Percentiles rank a stretch among this genome's conserved stretches.
These are phyloP conservation scores for Didymella lethalis DNA, from an alignment of 2,329 filamentous ascomycete species.

Conservation along the genomic window DNA sequence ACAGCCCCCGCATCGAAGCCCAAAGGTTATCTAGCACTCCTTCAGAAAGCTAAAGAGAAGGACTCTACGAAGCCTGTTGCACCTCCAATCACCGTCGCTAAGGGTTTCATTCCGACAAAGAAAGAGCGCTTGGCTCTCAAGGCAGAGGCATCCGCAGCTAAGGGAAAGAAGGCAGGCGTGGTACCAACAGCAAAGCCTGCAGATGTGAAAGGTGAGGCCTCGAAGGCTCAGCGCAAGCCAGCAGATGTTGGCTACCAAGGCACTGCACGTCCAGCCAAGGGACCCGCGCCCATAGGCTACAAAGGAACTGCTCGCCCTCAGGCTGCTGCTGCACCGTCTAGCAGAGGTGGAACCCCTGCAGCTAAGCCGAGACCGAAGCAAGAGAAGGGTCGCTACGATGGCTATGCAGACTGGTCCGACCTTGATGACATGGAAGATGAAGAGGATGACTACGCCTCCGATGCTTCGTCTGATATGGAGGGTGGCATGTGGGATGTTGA, in stretches of 20 bases:
- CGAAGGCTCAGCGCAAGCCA: constrained; percentile 49
- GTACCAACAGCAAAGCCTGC: constrained; percentile 18
- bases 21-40: constrained; percentile 77
- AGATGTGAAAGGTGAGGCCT: constrained; percentile 37
- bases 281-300: constrained; percentile 46
- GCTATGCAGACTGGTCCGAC: constrained; percentile 51
- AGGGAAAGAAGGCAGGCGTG: constrained; percentile 44
- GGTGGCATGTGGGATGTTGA: constrained; percentile 78
- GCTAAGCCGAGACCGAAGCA: constrained; percentile 42
- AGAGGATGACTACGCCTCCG: constrained; percentile 70
- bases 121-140: constrained; percentile 61
- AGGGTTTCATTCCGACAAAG: constrained; percentile 61
- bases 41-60: constrained; percentile 73
- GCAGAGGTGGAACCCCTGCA: constrained; percentile 36
- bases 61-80: constrained; percentile 58
- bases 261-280: constrained; percentile 55
- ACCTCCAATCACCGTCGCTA: constrained; percentile 77
- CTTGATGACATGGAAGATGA: constrained; percentile 57
- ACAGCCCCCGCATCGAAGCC: constrained; percentile 62
- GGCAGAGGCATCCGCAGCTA: constrained; percentile 55
- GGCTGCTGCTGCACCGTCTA: constrained; percentile 32
- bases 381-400: constrained; percentile 46
- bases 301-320: constrained; percentile 49
- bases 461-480: constrained; percentile 79
- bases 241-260: constrained; percentile 56